Percentiles rank a stretch among this genome's conserved stretches.
These are phyloP conservation scores for Mortierella sp. DNA, from an alignment of 371 early-diverging fungal genomes.

Conservation along the genomic window DNA sequence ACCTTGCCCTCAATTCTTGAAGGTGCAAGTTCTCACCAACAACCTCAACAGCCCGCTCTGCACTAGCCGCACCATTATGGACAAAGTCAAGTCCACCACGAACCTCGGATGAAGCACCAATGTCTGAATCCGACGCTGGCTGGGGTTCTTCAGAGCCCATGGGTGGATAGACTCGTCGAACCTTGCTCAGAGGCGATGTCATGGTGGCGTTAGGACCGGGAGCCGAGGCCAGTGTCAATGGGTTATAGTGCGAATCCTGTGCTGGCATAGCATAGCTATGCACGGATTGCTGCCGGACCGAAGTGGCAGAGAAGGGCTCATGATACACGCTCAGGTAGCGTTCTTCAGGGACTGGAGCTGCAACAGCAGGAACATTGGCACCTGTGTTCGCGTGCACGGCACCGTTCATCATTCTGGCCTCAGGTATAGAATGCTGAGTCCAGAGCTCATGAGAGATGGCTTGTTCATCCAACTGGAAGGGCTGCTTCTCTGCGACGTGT, in stretches of 20 bases:
- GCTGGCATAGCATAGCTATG: slow-evolving; percentile 43
- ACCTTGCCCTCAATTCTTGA: slow-evolving; percentile 41
- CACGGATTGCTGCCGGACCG: slow-evolving; percentile 44
- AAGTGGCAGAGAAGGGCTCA: slow-evolving; percentile 45
- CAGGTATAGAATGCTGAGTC: slow-evolving; percentile 40
- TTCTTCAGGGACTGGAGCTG: slow-evolving; percentile 20
- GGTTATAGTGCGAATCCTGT: slow-evolving; percentile 29
- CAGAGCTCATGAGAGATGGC: slow-evolving; percentile 46
- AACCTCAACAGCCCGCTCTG: slow-evolving; percentile 47
- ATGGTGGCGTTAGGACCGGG: slow-evolving; percentile 16
- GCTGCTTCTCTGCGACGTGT: slow-evolving; percentile 31
- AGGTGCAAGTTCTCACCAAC: slow-evolving; percentile 45
- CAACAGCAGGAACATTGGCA: background rate
- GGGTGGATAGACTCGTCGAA: slow-evolving; percentile 45
- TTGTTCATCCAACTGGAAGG: slow-evolving; percentile 35
- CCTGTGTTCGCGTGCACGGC: background rate
- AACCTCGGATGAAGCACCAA: slow-evolving; percentile 40
- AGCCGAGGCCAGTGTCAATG: slow-evolving; percentile 31
- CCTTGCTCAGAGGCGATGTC: slow-evolving; percentile 41
- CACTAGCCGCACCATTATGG: slow-evolving; percentile 44
- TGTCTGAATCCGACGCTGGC: slow-evolving; percentile 12
- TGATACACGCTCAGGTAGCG: slow-evolving; percentile 48
- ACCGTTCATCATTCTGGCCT: slow-evolving; percentile 13
- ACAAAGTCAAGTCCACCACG: slow-evolving; percentile 49
- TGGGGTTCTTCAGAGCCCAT: slow-evolving; percentile 34